Conservation (phyloP, 2,329 filamentous ascomycete species). For the Arthrobotrys sphaeroides region DNA sequence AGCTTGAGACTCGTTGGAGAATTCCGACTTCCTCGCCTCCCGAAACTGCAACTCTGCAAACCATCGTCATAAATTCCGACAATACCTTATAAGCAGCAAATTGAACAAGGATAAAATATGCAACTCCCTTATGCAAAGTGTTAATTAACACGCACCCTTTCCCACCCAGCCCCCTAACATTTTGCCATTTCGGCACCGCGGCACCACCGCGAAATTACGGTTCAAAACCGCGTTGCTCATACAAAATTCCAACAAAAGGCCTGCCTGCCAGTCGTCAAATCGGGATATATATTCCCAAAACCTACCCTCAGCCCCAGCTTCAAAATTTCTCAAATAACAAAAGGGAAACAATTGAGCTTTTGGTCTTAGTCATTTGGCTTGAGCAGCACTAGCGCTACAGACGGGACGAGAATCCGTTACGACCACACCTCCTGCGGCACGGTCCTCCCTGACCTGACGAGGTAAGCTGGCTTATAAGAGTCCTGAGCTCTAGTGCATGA, state of each 20-base stretch:
- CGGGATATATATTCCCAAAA: conserved; percentile 7
- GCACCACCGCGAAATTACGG: neutral
- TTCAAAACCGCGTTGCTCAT: conserved; percentile 2
- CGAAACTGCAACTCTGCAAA: neutral
- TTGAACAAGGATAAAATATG: neutral
- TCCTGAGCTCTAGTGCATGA: neutral
- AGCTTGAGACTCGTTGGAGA: neutral
- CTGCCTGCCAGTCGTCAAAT: neutral
- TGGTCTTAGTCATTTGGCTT: neutral
- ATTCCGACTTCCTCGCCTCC: neutral
- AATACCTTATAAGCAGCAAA: neutral
- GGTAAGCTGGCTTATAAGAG: neutral
- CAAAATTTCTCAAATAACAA: conserved; percentile 15
- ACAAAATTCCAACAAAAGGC: conserved; percentile 7
- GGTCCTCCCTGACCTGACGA: neutral
- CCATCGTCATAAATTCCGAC: conserved; percentile 1
- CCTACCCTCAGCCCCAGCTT: neutral
- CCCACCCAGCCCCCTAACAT: neutral
- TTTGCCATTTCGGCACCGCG: conserved; percentile 10
- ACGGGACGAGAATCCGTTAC: conserved; percentile 12
- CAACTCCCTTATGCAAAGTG: neutral
- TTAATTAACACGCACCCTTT: no score
- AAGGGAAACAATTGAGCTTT: conserved; percentile 3
- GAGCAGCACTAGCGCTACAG: conserved; percentile 1
- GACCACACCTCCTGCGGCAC: conserved; percentile 2